A percentile compares a stretch with the other conserved stretches of the same genome.
These are phyloP conservation scores for Penicillium freii DNA, from an alignment of 2,329 filamentous ascomycete species.

Conservation along the genomic window DNA sequence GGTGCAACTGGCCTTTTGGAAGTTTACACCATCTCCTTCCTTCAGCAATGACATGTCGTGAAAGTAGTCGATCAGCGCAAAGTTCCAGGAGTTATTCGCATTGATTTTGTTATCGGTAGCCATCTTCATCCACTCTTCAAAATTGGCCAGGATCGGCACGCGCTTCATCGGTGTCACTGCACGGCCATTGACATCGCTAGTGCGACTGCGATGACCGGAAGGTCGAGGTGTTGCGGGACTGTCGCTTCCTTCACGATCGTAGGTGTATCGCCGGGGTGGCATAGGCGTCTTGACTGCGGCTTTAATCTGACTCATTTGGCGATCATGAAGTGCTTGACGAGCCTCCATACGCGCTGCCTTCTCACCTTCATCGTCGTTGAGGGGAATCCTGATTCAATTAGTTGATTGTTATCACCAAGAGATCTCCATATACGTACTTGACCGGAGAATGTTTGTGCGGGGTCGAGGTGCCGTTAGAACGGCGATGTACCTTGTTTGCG, in stretches of 20 bases:
- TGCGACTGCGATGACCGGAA: slow-evolving; percentile 35
- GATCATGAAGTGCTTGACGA: slow-evolving; percentile 82
- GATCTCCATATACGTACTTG: slow-evolving; percentile 41
- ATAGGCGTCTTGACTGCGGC: slow-evolving; percentile 59
- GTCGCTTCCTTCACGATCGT: slow-evolving; percentile 38
- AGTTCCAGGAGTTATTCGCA: slow-evolving; percentile 97
- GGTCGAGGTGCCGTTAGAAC: slow-evolving; percentile 49
- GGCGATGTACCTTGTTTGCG: slow-evolving; percentile 48
- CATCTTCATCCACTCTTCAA: slow-evolving; percentile 99
- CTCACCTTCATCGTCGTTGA: slow-evolving; percentile 93
- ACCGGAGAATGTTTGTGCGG: slow-evolving; percentile 53
- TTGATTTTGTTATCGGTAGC: slow-evolving; percentile 99
- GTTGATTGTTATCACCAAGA: slow-evolving; percentile 1
- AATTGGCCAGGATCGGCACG: slow-evolving; percentile 92
- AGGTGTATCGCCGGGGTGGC: slow-evolving; percentile 41
- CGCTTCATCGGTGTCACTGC: slow-evolving; percentile 94
- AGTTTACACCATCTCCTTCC: slow-evolving; percentile 95
- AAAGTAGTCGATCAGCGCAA: slow-evolving; percentile 99
- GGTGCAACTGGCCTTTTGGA: slow-evolving; percentile 96
- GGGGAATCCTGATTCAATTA: slow-evolving; percentile 66
- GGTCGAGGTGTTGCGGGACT: slow-evolving; percentile 53
- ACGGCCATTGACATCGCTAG: slow-evolving; percentile 59
- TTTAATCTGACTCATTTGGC: slow-evolving; percentile 88
- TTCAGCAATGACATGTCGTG: slow-evolving; percentile 98
- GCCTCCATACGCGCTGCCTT: slow-evolving; percentile 85